Evolutionary conservation across 202 grass and related monocot genomes (phyloP), one percentile per base, ranked within the genome.

Genomic region (Panicum hallii): DNA sequence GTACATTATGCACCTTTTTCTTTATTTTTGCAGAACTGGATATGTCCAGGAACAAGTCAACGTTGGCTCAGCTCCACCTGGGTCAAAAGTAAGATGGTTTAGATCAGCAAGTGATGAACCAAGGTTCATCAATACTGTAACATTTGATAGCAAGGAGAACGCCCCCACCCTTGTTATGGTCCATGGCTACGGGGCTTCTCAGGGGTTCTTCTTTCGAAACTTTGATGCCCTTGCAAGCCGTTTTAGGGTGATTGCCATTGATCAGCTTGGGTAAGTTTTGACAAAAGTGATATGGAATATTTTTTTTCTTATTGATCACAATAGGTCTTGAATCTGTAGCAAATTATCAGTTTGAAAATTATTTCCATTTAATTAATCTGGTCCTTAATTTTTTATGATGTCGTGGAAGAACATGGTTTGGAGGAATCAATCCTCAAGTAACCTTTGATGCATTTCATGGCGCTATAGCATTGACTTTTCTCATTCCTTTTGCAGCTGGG

Each of bases 191-290:
- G 93, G 56, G 49, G 96, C 93, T 72, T 99, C 96, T 44, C 93
- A 96, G 46, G 96, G 93, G 15, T 99, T 99, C 82, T 99, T 99
- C 79, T 99, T 96, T 68, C 87, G 93, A 61, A 99, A 99, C 86
- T 99, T 94, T 89, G 96, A 99, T 80, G 71, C 96, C 81, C 93
- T 99, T 84, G 96, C 96, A 30, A 89, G 76, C 77, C 89, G 67
- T 82, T 99, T 99, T 89, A 87, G 81, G 79, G 93, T 99, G 81
- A 96, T 96, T 62, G 93, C 96, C 78, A 99, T 99, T 66, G 93
- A 99, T 78, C 96, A 96, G 65, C 91, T 96, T 63, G 96, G 96
- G 96, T 99, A 92, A 87, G 84, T 82, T 87, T 67, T 87, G 62
- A 42, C 11, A 30, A 67, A 66, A 66, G 2, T 2, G 43, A 10